Base-by-base conservation (phyloP, 116 monocot genomes). In the Trichopus zeylanicus region DNA sequence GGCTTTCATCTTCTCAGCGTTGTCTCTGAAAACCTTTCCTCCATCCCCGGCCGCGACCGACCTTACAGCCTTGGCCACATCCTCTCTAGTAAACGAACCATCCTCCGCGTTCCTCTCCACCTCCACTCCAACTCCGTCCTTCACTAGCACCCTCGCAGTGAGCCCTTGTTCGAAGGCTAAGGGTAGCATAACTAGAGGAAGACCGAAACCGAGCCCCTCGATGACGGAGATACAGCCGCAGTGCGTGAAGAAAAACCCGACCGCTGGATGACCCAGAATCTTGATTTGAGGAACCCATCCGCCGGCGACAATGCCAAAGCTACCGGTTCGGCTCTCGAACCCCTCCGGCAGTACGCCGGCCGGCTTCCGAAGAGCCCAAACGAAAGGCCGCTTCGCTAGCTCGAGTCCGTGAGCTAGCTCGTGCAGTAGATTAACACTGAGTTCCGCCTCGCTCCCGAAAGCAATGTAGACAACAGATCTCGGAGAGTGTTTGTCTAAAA, bases 281-380 rank as follows among this genome's bases (percentile, higher is more conserved):
- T n/a, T n/a, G n/a, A 42, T 13, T 28, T 55, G 55, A 2, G 55
- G 55, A 27, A 55, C 55, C 55, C 55, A 55, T 9, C 18, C 55
- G 1, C 13, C 3, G 42, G 42, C n/a, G 13, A 56, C 56, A 9
- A 56, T 28, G 12, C 56, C 56, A 30, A 24, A 46, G 4, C 27
- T 46, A 27, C 12, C 24, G 2, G 3, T 46, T 18, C 61, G 16
- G 16, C 16, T 46, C 24, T 26, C 46, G 46, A 61, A 61, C 6
- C 61, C 61, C 0, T 61, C 61, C 21, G 61, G 61, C 59, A 59
- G 21, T 18, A 59, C 30, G n/a, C n/a, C n/a, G n/a, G n/a, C n/a
- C n/a, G n/a, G n/a, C n/a, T n/a, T n/a, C n/a, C n/a, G n/a, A n/a
- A n/a, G n/a, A n/a, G n/a, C n/a, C n/a, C n/a, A n/a, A n/a, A n/a